phyloP scores from a whole-genome alignment of 495 filamentous ascomycete species.

The Aspergillus steynii region DNA sequence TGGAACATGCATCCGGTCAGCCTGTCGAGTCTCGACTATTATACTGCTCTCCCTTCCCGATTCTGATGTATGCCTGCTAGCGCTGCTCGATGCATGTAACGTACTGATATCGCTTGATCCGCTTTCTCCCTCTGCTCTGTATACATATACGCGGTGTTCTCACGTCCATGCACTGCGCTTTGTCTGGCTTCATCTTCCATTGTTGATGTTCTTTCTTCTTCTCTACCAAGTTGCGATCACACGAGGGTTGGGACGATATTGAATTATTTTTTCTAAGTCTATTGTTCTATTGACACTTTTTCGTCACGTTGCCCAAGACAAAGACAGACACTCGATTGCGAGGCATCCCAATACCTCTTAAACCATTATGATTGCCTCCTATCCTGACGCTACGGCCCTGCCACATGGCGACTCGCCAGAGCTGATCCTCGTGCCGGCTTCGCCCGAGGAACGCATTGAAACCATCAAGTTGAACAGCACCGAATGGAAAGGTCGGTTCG shows the following conservation, averaged over 20 bases:
- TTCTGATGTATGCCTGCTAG: not conserved
- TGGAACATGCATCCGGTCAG: constrained; percentile 4
- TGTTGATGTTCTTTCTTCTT: not conserved
- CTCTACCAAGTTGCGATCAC: not conserved
- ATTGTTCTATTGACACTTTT: not conserved
- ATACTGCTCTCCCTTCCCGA: not conserved
- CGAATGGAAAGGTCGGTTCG: constrained; percentile 70
- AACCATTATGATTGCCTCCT: constrained; percentile 36
- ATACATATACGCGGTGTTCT: not conserved
- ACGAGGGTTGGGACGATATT: not conserved
- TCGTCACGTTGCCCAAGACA: not conserved
- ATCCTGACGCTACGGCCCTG: constrained; percentile 32
- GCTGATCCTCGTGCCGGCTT: constrained; percentile 68
- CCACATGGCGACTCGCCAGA: constrained; percentile 60
- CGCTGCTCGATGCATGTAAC: not conserved
- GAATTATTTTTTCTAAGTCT: not conserved
- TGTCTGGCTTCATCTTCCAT: too few relatives aligned
- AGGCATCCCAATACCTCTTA: not conserved
- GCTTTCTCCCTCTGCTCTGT: not conserved
- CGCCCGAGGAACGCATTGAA: constrained; percentile 59
- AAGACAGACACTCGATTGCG: not conserved
- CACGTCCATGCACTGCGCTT: not conserved
- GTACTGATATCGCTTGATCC: not conserved
- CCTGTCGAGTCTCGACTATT: not conserved
- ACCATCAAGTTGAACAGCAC: constrained; percentile 68